Evolutionary conservation across 371 early-diverging fungal genomes (phyloP).

Genomic region (Lichtheimia corymbifera): DNA sequence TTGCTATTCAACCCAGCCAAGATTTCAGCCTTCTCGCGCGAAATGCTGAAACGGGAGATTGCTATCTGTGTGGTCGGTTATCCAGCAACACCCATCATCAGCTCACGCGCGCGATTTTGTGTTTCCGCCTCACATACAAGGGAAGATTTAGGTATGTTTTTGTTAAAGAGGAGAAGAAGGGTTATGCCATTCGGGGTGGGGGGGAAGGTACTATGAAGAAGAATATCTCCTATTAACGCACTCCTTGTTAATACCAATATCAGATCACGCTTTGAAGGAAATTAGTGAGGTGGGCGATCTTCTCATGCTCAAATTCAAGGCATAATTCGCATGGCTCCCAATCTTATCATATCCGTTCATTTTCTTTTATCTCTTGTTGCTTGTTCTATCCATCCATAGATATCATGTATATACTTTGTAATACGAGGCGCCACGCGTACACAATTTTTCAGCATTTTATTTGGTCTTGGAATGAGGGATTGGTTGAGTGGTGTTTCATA

Average conservation of each 20-base stretch:
- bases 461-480: no score
- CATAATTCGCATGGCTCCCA: background rate
- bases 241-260: background rate
- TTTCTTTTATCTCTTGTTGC: no score
- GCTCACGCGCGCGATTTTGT: conserved; percentile 95
- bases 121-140: conserved; percentile 93
- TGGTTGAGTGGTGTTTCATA: no score
- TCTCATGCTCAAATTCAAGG: conserved; percentile 56
- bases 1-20: conserved; percentile 96
- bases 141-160: conserved; percentile 78
- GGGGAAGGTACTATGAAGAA: no score
- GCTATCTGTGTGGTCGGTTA: conserved; percentile 98
- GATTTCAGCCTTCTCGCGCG: conserved; percentile 96
- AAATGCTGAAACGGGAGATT: conserved; percentile 86
- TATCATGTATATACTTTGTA: no score
- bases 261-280: conserved; percentile 59
- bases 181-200: no score
- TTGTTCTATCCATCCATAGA: no score
- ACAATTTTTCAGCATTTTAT: no score
- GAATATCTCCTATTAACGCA: no score
- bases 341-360: no score
- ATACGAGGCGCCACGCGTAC: background rate
- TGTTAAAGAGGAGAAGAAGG: background rate
- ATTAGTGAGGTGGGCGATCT: conserved; percentile 69
- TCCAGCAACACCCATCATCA: conserved; percentile 94